These are phyloP conservation scores for Brettanomyces naardenensis DNA, from an alignment of 805 yeast species.

Conservation along the genomic window DNA sequence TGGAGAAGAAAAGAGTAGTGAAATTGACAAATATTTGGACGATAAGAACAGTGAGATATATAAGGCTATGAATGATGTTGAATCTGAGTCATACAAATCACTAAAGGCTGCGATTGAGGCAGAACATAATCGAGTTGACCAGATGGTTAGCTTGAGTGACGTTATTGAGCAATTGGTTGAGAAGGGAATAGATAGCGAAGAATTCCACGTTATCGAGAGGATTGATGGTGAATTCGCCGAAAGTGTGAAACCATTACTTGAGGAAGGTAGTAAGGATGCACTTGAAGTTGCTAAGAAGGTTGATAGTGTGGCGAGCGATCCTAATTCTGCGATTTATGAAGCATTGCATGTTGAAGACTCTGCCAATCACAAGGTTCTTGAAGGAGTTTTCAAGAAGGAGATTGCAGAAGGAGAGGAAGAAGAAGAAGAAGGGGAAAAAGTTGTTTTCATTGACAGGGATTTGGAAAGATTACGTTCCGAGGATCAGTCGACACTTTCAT, in stretches of 20 bases:
- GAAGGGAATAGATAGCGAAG: conserved; percentile 19
- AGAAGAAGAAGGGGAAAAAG: neutral
- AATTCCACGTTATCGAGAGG: conserved; percentile 13
- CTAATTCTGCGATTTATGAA: conserved; percentile 13
- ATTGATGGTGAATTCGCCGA: conserved; percentile 19
- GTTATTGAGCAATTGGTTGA: conserved; percentile 15
- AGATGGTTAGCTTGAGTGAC: conserved; percentile 16
- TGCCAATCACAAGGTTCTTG: conserved; percentile 14
- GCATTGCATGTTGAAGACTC: conserved; percentile 18
- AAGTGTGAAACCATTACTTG: conserved; percentile 7
- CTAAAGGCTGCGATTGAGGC: conserved; percentile 11
- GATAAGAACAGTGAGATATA: conserved; percentile 13
- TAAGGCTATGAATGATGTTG: conserved; percentile 17
- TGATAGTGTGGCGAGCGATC: conserved; percentile 13
- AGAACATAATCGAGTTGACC: conserved; percentile 16
- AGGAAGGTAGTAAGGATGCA: conserved; percentile 11
- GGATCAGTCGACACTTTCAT: conserved; percentile 16
- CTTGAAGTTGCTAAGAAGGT: conserved; percentile 12
- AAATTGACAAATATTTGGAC: conserved; percentile 14
- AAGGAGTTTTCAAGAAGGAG: conserved; percentile 6
- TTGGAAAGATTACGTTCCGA: conserved; percentile 12
- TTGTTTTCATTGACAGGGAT: conserved; percentile 4
- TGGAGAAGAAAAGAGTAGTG: conserved; percentile 11
- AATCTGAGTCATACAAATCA: conserved; percentile 9
- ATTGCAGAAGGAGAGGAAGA: conserved; percentile 1